Evolutionary conservation across 768 basidiomycete species (phyloP), one percentile per base, ranked within the genome.

Genomic region (Lactarius pseudohatsudake): DNA sequence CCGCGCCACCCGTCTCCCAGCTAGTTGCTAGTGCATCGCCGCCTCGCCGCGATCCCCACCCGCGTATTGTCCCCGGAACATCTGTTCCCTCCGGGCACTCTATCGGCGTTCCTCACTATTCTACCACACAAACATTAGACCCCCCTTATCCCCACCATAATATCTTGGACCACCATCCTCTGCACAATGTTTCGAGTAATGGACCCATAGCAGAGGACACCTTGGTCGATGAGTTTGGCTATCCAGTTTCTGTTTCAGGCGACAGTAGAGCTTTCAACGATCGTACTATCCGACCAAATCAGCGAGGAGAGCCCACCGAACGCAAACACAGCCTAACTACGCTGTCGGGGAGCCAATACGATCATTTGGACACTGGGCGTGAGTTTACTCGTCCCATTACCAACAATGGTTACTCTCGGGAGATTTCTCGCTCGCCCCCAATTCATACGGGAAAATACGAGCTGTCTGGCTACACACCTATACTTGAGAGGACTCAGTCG

Each of bases 401-500:
- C 40, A 28, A 36, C 26, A 59, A 32, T 22, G 36, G 36, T 22
- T 47, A 60, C 28, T 36, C 53, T 67, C 41, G 26, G 18, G 62
- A 64, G 7, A 26, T 40, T 45, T 13, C 57, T 38, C 66, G 54
- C n/a, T 59, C 66, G n/a, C 34, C 54, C 18, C 41, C 66, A 26
- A 56, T 28, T 20, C 58, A 59, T 60, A 20, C 53, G 18, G 43
- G 41, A 58, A 56, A 41, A 20, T n/a, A 59, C 13, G 62, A 47
- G 22, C 26, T 47, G 30, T 18, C 50, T 45, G 34, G 54, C 20
- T 67, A 64, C 36, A 5, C 40, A 38, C 58, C 66, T 16, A 34
- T 53, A 13, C n/a, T 15, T 32, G 58, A 55, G n/a, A 67, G 66
- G 58, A 36, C 59, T 38, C 66, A 64, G 11, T 67, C 66, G 36